phyloP scores from a whole-genome alignment of 768 basidiomycete genomes.

The Russula griseocarnosa region DNA sequence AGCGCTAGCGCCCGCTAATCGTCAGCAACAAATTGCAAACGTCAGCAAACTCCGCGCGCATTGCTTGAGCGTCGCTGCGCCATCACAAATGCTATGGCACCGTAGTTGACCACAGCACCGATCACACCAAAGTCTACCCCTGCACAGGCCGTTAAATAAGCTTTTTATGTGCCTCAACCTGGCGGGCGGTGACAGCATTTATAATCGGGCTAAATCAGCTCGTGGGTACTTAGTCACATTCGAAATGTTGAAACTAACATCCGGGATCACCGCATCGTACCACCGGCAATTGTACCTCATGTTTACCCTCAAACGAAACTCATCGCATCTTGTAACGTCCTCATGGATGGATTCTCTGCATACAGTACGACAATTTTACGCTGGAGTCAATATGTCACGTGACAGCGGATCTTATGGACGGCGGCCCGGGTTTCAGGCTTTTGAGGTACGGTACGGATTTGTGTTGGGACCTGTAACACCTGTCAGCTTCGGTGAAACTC shows the following conservation, averaged over 20 bases:
- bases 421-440: slow-evolving; percentile 6
- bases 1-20: too few relatives aligned
- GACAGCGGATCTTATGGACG: too few relatives aligned
- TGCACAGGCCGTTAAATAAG: background rate
- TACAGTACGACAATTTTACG: background rate
- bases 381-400: background rate
- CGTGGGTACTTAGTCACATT: background rate
- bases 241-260: background rate
- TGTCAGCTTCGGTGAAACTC: background rate
- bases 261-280: background rate
- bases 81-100: background rate
- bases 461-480: too few relatives aligned
- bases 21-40: too few relatives aligned
- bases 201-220: too few relatives aligned
- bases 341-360: background rate
- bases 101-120: background rate
- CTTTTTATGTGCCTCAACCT: background rate
- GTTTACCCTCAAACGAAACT: background rate
- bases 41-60: background rate
- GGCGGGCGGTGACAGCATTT: too few relatives aligned
- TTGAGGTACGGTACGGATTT: background rate
- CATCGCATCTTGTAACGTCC: background rate
- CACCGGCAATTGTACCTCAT: background rate
- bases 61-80: background rate
- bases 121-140: background rate